These are phyloP conservation scores for Prorocentrum cordatum DNA, from an alignment of 169 alveolate species.

Conservation along the genomic window DNA sequence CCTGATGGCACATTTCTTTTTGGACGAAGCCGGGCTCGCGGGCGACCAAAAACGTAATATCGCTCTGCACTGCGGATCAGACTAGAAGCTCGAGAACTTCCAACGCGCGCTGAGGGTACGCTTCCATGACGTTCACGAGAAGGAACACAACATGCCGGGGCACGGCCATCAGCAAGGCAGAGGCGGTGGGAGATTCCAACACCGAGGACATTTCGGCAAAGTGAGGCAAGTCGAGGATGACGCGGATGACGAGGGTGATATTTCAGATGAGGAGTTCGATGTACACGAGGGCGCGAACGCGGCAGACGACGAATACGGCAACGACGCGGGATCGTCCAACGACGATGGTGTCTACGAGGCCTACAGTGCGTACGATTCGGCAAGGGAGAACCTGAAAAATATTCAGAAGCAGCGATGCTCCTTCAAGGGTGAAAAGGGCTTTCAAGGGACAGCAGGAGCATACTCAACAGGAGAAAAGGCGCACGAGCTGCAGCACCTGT, in stretches of 20 bases:
- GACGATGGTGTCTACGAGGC: background rate
- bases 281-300: background rate
- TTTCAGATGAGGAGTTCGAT: background rate
- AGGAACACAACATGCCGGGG: background rate
- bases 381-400: background rate
- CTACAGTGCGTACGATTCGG: background rate
- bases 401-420: background rate
- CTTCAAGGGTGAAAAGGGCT: background rate
- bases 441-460: background rate
- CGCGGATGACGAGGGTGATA: background rate
- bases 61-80: background rate
- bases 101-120: background rate
- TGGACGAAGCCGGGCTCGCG: background rate
- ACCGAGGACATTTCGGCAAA: no score
- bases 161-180: background rate
- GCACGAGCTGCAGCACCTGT: background rate
- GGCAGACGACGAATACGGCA: background rate
- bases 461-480: background rate
- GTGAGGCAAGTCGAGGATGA: background rate
- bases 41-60: background rate
- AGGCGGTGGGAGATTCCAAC: background rate
- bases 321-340: background rate
- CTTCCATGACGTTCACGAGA: background rate
- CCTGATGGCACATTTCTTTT: background rate
- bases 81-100: background rate